A percentile compares a stretch with the other conserved stretches of the same genome.
phyloP scores from a whole-genome alignment of 495 filamentous ascomycete species.

The Daldinia childiae region DNA sequence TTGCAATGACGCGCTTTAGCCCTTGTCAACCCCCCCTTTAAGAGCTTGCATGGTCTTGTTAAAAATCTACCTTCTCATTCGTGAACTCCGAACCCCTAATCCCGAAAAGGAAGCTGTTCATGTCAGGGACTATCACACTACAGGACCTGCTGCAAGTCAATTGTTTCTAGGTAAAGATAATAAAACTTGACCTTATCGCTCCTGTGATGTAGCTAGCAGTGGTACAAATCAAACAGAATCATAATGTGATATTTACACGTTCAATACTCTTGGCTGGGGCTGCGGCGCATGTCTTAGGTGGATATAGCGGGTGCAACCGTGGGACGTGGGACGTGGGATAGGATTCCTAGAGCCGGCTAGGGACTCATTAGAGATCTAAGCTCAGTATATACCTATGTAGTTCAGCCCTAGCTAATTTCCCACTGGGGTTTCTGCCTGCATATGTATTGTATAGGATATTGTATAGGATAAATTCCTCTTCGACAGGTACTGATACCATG shows the following conservation, averaged over 20 bases:
- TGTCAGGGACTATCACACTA: conserved; percentile 40
- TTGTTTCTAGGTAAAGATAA: conserved; percentile 33
- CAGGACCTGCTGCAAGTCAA: conserved; percentile 36
- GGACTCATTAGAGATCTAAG: conserved; percentile 25
- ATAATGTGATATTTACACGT: conserved; percentile 30
- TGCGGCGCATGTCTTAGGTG: conserved; percentile 30
- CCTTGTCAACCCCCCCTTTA: conserved; percentile 32
- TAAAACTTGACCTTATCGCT: conserved; percentile 28
- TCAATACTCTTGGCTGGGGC: conserved; percentile 18
- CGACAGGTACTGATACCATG: conserved; percentile 17
- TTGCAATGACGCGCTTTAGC: conserved; percentile 41
- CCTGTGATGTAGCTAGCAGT: conserved; percentile 31
- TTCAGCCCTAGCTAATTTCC: conserved; percentile 26
- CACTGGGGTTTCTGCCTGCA: conserved; percentile 15
- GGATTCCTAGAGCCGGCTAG: conserved; percentile 24
- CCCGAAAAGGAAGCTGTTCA: conserved; percentile 46
- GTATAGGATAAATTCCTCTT: conserved; percentile 28
- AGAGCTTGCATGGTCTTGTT: conserved; percentile 33
- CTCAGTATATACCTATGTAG: too few species aligned
- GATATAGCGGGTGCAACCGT: conserved; percentile 7
- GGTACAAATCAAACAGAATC: conserved; percentile 15
- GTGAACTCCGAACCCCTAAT: conserved; percentile 25
- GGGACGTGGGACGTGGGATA: conserved; percentile 8
- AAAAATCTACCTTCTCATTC: conserved; percentile 24
- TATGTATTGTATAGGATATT: neutral